These are phyloP conservation scores for Dothistroma pini DNA, from an alignment of 2,329 filamentous ascomycete species.

Conservation along the genomic window DNA sequence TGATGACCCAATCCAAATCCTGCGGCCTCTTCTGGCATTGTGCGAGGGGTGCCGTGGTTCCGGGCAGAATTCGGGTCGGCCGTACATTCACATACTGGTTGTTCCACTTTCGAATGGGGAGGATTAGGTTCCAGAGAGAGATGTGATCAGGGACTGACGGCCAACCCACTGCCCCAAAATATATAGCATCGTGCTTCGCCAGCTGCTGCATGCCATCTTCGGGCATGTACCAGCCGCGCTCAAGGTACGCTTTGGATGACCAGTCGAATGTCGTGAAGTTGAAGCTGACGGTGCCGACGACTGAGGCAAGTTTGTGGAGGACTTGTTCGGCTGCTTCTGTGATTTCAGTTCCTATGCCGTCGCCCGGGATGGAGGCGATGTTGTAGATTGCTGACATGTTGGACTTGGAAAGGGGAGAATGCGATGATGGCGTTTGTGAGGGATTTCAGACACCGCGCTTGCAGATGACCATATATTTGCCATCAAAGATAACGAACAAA, in stretches of 20 bases:
- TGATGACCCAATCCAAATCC: conserved; percentile 48
- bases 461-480: not conserved
- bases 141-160: conserved; percentile 63
- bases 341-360: conserved; percentile 64
- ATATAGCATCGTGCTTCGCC: conserved; percentile 52
- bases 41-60: conserved; percentile 40
- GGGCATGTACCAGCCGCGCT: conserved; percentile 53
- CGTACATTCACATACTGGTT: conserved; percentile 68
- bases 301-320: conserved; percentile 44
- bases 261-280: conserved; percentile 53
- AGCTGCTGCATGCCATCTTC: conserved; percentile 50
- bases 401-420: not conserved
- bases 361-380: conserved; percentile 51
- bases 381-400: conserved; percentile 20
- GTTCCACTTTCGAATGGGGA: conserved; percentile 64
- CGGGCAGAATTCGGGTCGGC: conserved; percentile 45
- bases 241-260: conserved; percentile 47
- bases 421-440: not conserved
- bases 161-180: conserved; percentile 59
- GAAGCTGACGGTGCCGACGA: conserved; percentile 46
- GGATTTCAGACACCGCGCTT: not conserved
- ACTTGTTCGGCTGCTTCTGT: conserved; percentile 53
- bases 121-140: conserved; percentile 62
- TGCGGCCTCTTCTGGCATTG: conserved; percentile 33
- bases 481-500: not conserved